These are phyloP conservation scores for Zymoseptoria crescenta DNA, from an alignment of 2,329 filamentous ascomycete species.

Conservation along the genomic window DNA sequence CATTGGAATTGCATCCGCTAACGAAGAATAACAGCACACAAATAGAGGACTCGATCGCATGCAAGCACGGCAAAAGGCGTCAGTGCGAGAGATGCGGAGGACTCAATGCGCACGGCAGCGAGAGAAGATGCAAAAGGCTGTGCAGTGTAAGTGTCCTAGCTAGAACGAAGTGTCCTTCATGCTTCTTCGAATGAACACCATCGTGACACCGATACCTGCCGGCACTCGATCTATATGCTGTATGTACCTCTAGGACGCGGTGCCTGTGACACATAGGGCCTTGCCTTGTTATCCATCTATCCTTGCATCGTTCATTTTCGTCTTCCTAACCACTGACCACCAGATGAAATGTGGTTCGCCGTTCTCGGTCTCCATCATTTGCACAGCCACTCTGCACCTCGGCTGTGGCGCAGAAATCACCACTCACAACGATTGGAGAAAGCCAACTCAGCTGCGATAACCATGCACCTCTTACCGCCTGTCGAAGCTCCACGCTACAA, in stretches of 20 bases:
- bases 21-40: not conserved
- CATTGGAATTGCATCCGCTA: not conserved
- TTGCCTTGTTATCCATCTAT: not conserved
- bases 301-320: not conserved
- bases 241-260: too few relatives aligned
- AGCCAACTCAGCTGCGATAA: not conserved
- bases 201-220: too few relatives aligned
- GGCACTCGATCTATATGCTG: too few relatives aligned
- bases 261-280: too few relatives aligned
- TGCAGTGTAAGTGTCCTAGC: not conserved
- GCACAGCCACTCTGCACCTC: not conserved
- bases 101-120: too few relatives aligned
- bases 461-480: not conserved
- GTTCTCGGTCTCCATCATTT: not conserved
- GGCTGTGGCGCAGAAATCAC: not conserved
- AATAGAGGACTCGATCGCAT: not conserved
- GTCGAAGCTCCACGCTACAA: not conserved
- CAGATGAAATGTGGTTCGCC: not conserved
- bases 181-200: too few relatives aligned
- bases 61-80: not conserved
- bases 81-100: not conserved
- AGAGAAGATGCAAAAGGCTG: not conserved
- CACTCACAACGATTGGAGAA: not conserved
- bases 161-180: not conserved
- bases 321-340: not conserved